These are phyloP conservation scores for Ophiocordyceps australis DNA, from an alignment of 2,329 filamentous ascomycete species.

Conservation along the genomic window DNA sequence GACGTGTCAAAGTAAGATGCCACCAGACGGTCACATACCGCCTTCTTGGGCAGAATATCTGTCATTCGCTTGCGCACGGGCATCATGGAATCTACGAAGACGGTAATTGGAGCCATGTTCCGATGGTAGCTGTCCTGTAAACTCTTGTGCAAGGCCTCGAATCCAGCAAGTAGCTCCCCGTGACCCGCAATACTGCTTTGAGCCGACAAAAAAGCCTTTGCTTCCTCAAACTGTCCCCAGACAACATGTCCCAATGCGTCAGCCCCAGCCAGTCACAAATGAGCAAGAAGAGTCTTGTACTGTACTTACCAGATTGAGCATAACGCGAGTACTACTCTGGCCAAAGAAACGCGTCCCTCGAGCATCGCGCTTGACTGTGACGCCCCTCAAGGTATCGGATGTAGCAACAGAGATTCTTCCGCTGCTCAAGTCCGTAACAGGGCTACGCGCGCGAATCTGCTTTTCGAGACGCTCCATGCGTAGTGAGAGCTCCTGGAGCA, in stretches of 20 bases:
- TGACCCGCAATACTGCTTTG: constrained; percentile 15
- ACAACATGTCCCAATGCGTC: no score
- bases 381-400: constrained; percentile 26
- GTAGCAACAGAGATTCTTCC: constrained; percentile 15
- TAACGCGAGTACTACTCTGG: constrained; percentile 31
- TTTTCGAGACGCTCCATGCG: constrained; percentile 36
- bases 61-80: constrained; percentile 38
- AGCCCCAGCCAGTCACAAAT: no score
- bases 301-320: constrained; percentile 30
- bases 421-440: constrained; percentile 17
- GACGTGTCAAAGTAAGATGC: constrained; percentile 28
- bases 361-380: constrained; percentile 28
- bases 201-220: constrained; percentile 28
- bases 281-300: no score
- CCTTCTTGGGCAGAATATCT: constrained; percentile 31
- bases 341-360: constrained; percentile 31
- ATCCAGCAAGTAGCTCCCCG: constrained; percentile 5
- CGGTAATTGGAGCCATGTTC: constrained; percentile 29
- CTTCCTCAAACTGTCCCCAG: constrained; percentile 38
- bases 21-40: constrained; percentile 31
- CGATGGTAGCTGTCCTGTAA: constrained; percentile 28
- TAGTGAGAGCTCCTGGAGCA: constrained; percentile 27
- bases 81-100: constrained; percentile 40
- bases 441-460: constrained; percentile 22
- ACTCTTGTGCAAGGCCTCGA: constrained; percentile 22